Conservation (phyloP, 164 flowering plant genomes). For the Sedum album region DNA sequence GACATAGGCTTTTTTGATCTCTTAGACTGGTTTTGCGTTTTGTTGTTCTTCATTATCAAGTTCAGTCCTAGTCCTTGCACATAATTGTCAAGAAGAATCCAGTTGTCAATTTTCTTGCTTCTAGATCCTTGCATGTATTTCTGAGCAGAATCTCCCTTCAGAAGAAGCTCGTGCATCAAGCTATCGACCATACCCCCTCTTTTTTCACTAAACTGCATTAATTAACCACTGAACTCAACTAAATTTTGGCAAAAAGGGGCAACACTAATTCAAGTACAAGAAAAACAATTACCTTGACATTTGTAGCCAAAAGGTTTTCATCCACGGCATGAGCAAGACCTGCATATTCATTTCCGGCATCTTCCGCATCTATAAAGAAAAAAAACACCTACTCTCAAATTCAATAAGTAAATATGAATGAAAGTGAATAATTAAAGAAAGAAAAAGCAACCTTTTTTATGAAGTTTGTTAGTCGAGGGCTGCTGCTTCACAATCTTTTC, state of each 20-base stretch:
- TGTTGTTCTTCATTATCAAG: slow-evolving; percentile 23
- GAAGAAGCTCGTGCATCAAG: slow-evolving; percentile 54
- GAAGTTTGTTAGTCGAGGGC: not conserved
- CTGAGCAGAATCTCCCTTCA: slow-evolving; percentile 67
- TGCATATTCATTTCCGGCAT: slow-evolving; percentile 35
- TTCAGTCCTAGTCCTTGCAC: slow-evolving; percentile 29
- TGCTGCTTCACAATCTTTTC: not conserved
- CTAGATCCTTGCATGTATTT: slow-evolving; percentile 66
- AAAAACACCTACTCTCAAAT: not conserved
- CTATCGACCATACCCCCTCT: slow-evolving; percentile 29
- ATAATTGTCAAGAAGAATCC: slow-evolving; percentile 66
- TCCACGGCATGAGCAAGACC: slow-evolving; percentile 47
- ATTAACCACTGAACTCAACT: slow-evolving; percentile 5
- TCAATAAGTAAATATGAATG: not conserved
- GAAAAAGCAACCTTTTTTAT: slow-evolving; percentile 3
- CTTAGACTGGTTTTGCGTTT: slow-evolving; percentile 39
- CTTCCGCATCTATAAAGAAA: slow-evolving; percentile 35
- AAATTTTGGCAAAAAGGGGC: not conserved
- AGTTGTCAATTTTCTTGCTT: slow-evolving; percentile 52
- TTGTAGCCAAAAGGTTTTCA: slow-evolving; percentile 36
- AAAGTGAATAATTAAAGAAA: not conserved
- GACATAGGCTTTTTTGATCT: slow-evolving; percentile 72
- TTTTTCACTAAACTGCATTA: slow-evolving; percentile 35
- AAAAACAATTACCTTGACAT: slow-evolving; percentile 6
- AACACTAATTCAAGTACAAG: not conserved